phyloP scores from a whole-genome alignment of 2,329 filamentous ascomycete genomes.

The Metarhizium rileyi region DNA sequence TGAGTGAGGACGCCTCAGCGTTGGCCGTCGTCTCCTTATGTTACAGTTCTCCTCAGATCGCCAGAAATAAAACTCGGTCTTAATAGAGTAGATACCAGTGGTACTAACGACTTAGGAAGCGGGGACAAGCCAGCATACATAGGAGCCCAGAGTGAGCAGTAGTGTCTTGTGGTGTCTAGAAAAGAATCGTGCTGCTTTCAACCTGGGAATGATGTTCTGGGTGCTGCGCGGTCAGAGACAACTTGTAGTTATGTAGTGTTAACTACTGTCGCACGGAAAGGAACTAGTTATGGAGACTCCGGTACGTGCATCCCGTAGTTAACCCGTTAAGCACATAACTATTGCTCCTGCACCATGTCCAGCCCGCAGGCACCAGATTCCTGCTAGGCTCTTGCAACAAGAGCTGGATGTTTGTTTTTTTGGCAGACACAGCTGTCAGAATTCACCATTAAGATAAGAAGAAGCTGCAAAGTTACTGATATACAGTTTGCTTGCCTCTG shows the following conservation, averaged over 20 bases:
- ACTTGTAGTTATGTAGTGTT: too few relatives aligned
- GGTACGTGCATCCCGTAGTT: not conserved
- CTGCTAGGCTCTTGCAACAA: not conserved
- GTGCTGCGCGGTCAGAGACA: not conserved
- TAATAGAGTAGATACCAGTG: not conserved
- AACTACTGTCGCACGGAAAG: not conserved
- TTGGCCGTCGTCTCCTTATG: not conserved
- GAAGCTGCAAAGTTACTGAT: not conserved
- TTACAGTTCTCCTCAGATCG: not conserved
- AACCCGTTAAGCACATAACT: not conserved
- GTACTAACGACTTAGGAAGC: not conserved
- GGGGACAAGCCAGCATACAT: not conserved
- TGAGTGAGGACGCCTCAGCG: not conserved
- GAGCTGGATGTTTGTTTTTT: too few relatives aligned
- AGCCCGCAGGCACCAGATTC: not conserved
- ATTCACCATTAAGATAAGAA: not conserved
- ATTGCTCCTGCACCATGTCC: conserved; percentile 1
- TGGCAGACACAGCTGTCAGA: not conserved
- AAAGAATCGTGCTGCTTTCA: not conserved
- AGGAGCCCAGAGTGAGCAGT: not conserved
- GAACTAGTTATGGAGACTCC: not conserved
- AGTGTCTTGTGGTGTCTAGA: not conserved
- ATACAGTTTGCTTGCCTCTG: not conserved
- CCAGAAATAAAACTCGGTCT: not conserved
- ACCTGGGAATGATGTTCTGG: not conserved